Base-by-base conservation (phyloP, 2,329 filamentous ascomycete species). In the Juglanconis juglandina region DNA sequence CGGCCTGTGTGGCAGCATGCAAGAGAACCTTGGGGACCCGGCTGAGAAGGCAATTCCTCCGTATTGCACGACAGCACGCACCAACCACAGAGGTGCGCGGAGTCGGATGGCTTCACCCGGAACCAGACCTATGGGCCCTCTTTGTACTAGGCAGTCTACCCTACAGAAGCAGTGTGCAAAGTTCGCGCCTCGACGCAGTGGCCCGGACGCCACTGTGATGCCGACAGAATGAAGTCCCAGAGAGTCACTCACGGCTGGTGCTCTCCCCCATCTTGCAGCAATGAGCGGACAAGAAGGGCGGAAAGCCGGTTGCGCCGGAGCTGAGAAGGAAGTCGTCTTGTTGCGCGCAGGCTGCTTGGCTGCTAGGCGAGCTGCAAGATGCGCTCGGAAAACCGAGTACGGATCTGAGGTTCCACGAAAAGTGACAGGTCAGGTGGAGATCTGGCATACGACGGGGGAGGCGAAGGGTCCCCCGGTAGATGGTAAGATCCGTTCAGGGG, bases 361-460 rank as follows among this genome's bases (percentile, higher is more conserved):
- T 39, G 35, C 55, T 32, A 51, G 55, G 14, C 41, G 35, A 57
- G 14, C 54, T 42, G 51, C 44, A 47, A 53, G 50, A 37, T 42
- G 50, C 37, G 46, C 48, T 41, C 32, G 42, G 44, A 44, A 32
- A n/a, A 17, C 48, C 51, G 46, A 49, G 51, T 59, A 51, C 53
- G 37, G 46, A 46, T 42, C 11, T 42, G 39, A 42, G 35, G 53
- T 33, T 47, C 53, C 56, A 42, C 37, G 39, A 52, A 34, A 60
- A 35, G 32, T 62, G 60, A 62, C 60, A 60, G 32, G 49, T 62
- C 60, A 60, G 8, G 49, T 61, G 59, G 59, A 59, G 60, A 62
- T 62, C 60, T 62, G 53, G 42, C 58, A 54, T 56, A 49, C 57
- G 42, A 48, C 60, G 57, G 60, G 49, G 50, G 49, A 62, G 51